phyloP scores from a whole-genome alignment of 2,329 filamentous ascomycete genomes.

The Leptographium flavum region DNA sequence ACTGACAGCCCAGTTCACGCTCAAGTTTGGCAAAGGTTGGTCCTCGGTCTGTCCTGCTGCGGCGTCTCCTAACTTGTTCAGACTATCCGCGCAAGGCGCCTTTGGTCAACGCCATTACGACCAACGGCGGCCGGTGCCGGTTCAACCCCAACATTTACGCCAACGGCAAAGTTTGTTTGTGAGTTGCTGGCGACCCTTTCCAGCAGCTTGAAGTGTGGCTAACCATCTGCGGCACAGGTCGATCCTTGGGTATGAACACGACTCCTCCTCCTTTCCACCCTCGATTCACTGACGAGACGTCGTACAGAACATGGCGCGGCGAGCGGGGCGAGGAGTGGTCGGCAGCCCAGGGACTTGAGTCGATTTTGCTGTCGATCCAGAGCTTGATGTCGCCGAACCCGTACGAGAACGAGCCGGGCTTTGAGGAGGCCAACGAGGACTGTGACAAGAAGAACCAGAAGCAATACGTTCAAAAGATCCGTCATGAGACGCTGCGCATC shows the following conservation, averaged over 20 bases:
- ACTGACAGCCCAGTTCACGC: slow-evolving; percentile 42
- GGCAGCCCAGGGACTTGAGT: slow-evolving; percentile 87
- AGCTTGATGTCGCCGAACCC: slow-evolving; percentile 89
- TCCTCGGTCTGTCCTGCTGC: not conserved
- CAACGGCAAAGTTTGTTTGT: slow-evolving; percentile 83
- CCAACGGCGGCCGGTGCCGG: slow-evolving; percentile 72
- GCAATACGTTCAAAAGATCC: slow-evolving; percentile 75
- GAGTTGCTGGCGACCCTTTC: slow-evolving; percentile 58
- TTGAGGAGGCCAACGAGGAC: slow-evolving; percentile 56
- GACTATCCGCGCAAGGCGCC: slow-evolving; percentile 69
- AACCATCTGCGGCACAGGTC: slow-evolving; percentile 36
- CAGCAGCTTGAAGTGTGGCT: not conserved
- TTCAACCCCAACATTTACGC: slow-evolving; percentile 98
- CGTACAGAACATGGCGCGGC: slow-evolving; percentile 88
- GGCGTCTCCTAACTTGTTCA: slow-evolving; percentile 19
- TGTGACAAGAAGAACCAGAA: slow-evolving; percentile 60
- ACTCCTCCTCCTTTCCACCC: no score
- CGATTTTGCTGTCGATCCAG: slow-evolving; percentile 87
- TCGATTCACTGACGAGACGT: no score
- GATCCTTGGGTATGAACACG: slow-evolving; percentile 56
- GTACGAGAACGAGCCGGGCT: slow-evolving; percentile 93
- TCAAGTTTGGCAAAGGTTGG: slow-evolving; percentile 63
- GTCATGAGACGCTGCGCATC: slow-evolving; percentile 77
- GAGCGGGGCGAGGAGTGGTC: slow-evolving; percentile 92
- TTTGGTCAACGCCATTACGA: slow-evolving; percentile 56